Percentiles rank a stretch among this genome's conserved stretches.
These are phyloP conservation scores for Pyrenochaeta sp. DNA, from an alignment of 2,329 filamentous ascomycete genomes.

Conservation along the genomic window DNA sequence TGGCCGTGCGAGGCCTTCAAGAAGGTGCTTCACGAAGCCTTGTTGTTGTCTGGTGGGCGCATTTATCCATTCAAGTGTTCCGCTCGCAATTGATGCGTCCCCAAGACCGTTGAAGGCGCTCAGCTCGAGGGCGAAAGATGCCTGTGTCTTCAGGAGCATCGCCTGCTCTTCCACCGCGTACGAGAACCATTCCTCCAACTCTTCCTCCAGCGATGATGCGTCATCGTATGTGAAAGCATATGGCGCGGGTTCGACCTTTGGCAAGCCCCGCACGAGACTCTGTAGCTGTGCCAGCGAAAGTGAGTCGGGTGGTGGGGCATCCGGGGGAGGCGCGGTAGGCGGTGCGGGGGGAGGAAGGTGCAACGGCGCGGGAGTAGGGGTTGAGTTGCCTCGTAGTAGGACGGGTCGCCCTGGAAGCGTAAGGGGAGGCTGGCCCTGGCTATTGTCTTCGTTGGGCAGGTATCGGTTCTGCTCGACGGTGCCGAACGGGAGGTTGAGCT, in stretches of 20 bases:
- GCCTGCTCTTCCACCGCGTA: conserved; percentile 88
- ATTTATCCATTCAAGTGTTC: conserved; percentile 69
- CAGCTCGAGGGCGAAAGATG: conserved; percentile 81
- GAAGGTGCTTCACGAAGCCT: conserved; percentile 62
- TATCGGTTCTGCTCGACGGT: conserved; percentile 45
- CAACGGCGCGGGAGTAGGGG: conserved; percentile 49
- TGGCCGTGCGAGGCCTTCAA: conserved; percentile 40
- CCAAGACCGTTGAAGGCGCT: conserved; percentile 47
- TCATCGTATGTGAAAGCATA: conserved; percentile 79
- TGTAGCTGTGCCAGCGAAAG: conserved; percentile 58
- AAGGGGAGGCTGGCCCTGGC: conserved; percentile 21
- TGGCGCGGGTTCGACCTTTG: conserved; percentile 51
- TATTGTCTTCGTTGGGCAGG: conserved; percentile 30
- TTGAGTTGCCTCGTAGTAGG: conserved; percentile 51
- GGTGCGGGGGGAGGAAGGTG: conserved; percentile 55
- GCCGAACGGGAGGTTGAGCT: conserved; percentile 46
- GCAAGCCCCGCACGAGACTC: conserved; percentile 54
- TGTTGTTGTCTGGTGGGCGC: conserved; percentile 64
- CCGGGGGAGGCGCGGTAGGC: conserved; percentile 38
- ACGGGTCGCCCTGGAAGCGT: conserved; percentile 46
- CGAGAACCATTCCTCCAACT: conserved; percentile 97
- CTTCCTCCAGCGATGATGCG: conserved; percentile 72
- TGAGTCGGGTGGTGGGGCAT: conserved; percentile 50
- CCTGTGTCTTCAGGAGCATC: conserved; percentile 76
- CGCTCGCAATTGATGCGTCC: conserved; percentile 49